Evolutionary conservation across 257 asterid species (phyloP), one percentile per base, ranked within the genome.

Genomic region (Capsicum rhomboideum): DNA sequence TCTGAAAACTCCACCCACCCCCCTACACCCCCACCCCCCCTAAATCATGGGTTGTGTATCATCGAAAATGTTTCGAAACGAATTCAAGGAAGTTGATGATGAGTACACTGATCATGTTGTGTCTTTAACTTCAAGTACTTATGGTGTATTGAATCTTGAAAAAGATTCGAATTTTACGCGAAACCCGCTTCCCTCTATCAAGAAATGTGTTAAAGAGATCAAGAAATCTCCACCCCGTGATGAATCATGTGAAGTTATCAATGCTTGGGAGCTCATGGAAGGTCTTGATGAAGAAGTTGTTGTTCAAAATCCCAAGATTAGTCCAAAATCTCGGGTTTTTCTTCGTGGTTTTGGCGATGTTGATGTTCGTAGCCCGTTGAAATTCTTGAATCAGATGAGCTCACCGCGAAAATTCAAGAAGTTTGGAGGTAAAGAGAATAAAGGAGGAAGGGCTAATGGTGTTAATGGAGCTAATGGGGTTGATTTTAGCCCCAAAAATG

Each of bases 241-340:
- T 4, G 92, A 89, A 85, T 91, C 97, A 2, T 68, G 91, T 3
- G 99, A 97, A 92, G 90, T 92, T 18, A 95, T 97, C 28, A 93
- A 95, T 40, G 85, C 98, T 61, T 97, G 98, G 99, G 99, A 97
- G 88, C 92, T 97, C 0, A 97, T 97, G 99, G 93, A 92, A 82
- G 99, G 93, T 11, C 97, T 97, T 20, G 98, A 96, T 75, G 98
- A 97, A 79, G 91, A 87, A 82, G 86, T 84, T 12, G 59, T 84
- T 6, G 86, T 82, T 2, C 87, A 92, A 11, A 82, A 84, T 29
- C 86, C 90, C 2, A 93, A 88, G 82, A 91, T 77, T 26, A 92
- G 96, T 87, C 96, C 98, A 0, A 94, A 91, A 82, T 55, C 97
- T 44, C 83, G 90, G 80, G 86, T 40, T 80, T 87, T 88, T 66